Base-by-base conservation (phyloP, 139 green algal species). In the Ostreobium quekettii region DNA sequence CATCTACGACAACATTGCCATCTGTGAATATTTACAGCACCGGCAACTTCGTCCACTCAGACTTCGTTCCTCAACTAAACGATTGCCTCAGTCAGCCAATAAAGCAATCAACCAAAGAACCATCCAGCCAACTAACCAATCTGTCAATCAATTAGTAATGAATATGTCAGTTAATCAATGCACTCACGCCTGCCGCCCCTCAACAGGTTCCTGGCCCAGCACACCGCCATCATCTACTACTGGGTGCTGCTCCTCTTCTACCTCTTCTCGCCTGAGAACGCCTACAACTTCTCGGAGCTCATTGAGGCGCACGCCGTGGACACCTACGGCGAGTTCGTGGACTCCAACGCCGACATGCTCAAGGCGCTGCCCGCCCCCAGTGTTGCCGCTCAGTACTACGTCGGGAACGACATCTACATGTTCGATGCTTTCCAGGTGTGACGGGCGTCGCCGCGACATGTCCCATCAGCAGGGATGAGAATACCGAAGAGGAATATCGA, bases 361-460 rank as follows among this genome's bases (percentile, higher is more conserved):
- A 88, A 87, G 74, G 66, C 59, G 7, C 80, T 99, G 39, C 91
- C 93, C 1, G 83, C 93, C 1, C 90, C 93, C 0, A 67, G 85
- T 33, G 83, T 93, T n/a, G 91, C 93, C 0, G 71, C 83, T 11
- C 65, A 94, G 66, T 99, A 99, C 82, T 99, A 98, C 85, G 74
- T 80, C 30, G 74, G 53, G 6, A 64, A 74, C 3, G 90, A 97
- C 78, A 72, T 95, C 30, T 96, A 96, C 83, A 75, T 71, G 42
- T 53, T 79, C 47, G 31, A 48, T 60, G 47, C 58, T n/a, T n/a
- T n/a, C n/a, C n/a, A n/a, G n/a, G n/a, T 42, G 39, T 47, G 4
- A 29, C 35, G 38, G 38, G 39, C 42, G 15, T 29, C 6, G 53
- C 53, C 8, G n/a, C n/a, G n/a, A n/a, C n/a, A n/a, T n/a, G n/a